phyloP scores from a whole-genome alignment of 1,139 yeast genomes.

The Blastobotrys raffinosifermentans region DNA sequence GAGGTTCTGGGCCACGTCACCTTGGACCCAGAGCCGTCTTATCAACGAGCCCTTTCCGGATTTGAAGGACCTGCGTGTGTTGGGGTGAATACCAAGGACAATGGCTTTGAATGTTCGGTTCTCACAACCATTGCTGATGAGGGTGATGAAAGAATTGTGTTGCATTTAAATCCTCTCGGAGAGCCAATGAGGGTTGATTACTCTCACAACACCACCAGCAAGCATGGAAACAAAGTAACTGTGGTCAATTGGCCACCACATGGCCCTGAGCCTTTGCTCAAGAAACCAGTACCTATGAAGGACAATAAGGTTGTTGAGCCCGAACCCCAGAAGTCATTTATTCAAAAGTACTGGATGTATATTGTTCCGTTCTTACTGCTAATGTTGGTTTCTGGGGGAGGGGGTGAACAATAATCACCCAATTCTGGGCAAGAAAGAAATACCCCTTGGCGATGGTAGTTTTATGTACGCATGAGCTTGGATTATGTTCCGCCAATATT shows the following conservation, averaged over 20 bases:
- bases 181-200: conserved; percentile 14
- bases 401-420: no score
- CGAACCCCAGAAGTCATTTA: conserved; percentile 28
- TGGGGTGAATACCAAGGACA: conserved; percentile 12
- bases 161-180: conserved; percentile 12
- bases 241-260: no score
- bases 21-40: conserved; percentile 5
- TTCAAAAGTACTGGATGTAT: conserved; percentile 37
- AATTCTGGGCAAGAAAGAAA: no score
- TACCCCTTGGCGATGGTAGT: conserved; percentile 1
- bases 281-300: conserved; percentile 26
- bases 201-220: conserved; percentile 3
- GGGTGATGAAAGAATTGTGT: conserved; percentile 11
- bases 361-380: conserved; percentile 30
- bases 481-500: neutral
- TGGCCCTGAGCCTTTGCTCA: conserved; percentile 25
- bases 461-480: neutral
- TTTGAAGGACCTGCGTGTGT: conserved; percentile 20
- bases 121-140: conserved; percentile 8
- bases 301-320: conserved; percentile 25
- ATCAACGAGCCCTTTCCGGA: conserved; percentile 2
- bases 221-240: no score
- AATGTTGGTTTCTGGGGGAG: conserved; percentile 26
- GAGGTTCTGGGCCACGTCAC: conserved; percentile 9
- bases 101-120: conserved; percentile 21